Evolutionary conservation across 192 early-diverging fungal species (phyloP), one percentile per base, ranked within the genome.

Genomic region (Coemansia sp.): DNA sequence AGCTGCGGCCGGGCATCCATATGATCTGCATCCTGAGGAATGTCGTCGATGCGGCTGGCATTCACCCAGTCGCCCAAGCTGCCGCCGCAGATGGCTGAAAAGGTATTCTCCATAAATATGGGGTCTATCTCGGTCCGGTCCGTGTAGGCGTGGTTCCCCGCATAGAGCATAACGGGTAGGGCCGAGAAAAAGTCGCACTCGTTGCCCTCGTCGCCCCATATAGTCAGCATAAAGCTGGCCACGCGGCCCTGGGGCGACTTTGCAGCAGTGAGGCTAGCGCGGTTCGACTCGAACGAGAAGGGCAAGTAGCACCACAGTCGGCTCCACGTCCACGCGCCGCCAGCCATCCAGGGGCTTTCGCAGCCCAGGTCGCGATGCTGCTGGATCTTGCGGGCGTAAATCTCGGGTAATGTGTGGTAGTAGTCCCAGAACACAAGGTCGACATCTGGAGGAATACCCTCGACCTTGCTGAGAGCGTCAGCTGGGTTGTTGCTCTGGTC

Each of bases 121-220:
- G 80, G 67, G 50, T 88, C 86, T 36, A 92, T 84, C 45, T 91
- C 89, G n/a, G 67, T 53, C 24, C 81, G 76, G 14, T 76, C 62
- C 34, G 87, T 88, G 74, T 94, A 92, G 3, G 86, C 87, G 65
- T 91, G 90, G 66, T 93, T 86, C 26, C 86, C 88, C 65, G 86
- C 94, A 53, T 91, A 92, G 20, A 89, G 68, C 66, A 95, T 75
- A 5, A 85, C 92, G 13, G 93, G 93, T 36, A 95, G 76, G 13
- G 89, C 78, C 0, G 92, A 92, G 68, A 85, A 90, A 73, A 94
- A 86, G 69, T 94, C 93, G 70, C 89, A 95, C 77, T 95, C 93
- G 74, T 94, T 93, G 39, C 92, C 93, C 62, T 95, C 93, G 70
- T 95, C 93, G 21, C 93, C 93, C 93, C 93, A 95, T 14, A 89